Conservation (phyloP, 78 protist genomes). For the Andalucia godoyi region DNA sequence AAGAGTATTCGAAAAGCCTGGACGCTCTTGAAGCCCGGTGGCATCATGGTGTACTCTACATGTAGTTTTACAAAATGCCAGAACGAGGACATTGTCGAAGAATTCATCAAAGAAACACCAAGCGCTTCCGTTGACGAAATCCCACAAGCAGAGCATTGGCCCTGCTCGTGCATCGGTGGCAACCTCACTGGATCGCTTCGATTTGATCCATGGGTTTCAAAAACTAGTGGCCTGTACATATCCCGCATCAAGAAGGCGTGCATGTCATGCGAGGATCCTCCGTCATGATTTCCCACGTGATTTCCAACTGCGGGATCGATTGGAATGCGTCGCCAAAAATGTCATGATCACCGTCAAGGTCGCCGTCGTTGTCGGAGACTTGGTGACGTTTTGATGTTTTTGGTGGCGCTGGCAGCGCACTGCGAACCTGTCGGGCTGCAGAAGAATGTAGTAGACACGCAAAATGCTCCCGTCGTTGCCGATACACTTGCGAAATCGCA, state of each 20-base stretch:
- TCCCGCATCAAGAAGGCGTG: neutral
- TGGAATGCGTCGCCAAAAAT: too few relatives aligned
- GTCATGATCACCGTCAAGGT: too few relatives aligned
- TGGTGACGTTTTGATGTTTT: too few relatives aligned
- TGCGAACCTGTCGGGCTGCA: too few relatives aligned
- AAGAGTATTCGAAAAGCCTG: constrained; percentile 1
- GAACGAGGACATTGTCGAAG: constrained; percentile 30
- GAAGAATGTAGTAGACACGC: too few relatives aligned
- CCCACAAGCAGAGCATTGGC: neutral
- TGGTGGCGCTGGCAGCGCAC: too few relatives aligned
- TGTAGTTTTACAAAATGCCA: constrained; percentile 21
- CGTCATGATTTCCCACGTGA: too few relatives aligned
- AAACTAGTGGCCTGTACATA: neutral
- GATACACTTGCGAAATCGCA: too few relatives aligned
- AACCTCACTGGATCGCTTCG: neutral
- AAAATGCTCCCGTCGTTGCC: too few relatives aligned
- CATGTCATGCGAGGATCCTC: too few relatives aligned
- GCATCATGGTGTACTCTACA: constrained; percentile 27
- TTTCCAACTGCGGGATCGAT: too few relatives aligned
- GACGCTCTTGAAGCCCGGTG: neutral
- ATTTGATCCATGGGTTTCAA: neutral
- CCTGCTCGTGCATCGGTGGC: neutral
- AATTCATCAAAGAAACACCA: neutral
- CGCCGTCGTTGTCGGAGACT: too few relatives aligned
- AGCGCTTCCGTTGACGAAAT: neutral